Conservation (phyloP, 2,329 filamentous ascomycete genomes). For the Sarocladium oryzae region DNA sequence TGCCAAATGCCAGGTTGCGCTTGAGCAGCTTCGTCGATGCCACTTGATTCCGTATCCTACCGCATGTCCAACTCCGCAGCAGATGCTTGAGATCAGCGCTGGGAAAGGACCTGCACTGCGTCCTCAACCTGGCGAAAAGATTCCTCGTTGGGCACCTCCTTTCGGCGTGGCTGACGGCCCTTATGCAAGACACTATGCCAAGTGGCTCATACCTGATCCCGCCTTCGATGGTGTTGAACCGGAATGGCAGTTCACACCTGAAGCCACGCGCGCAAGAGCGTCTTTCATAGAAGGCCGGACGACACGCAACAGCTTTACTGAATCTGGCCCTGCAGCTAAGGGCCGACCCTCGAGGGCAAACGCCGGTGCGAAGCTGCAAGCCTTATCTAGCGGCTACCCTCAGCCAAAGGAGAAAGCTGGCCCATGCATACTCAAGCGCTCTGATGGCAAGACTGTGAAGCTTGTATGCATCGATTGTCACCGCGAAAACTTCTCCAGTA, state of each 20-base stretch:
- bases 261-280: constrained; percentile 34
- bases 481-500: constrained; percentile 88
- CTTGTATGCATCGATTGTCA: constrained; percentile 85
- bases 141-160: constrained; percentile 73
- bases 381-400: constrained; percentile 64
- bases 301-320: constrained; percentile 64
- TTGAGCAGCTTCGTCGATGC: constrained; percentile 90
- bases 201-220: constrained; percentile 88
- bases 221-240: constrained; percentile 68
- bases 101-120: constrained; percentile 68
- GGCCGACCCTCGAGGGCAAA: constrained; percentile 42
- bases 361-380: constrained; percentile 58
- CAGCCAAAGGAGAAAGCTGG: constrained; percentile 74
- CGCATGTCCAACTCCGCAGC: constrained; percentile 57
- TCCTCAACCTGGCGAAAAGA: constrained; percentile 52
- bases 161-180: constrained; percentile 90
- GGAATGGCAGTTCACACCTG: constrained; percentile 36
- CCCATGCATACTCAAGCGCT: constrained; percentile 77
- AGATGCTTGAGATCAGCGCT: constrained; percentile 63
- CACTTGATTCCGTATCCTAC: constrained; percentile 86
- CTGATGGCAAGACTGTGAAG: constrained; percentile 81
- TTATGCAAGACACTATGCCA: constrained; percentile 88
- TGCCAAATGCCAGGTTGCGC: constrained; percentile 86
- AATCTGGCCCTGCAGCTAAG: constrained; percentile 37
- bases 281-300: constrained; percentile 61